Evolutionary conservation across 345 rosid genomes (phyloP), one percentile per base, ranked within the genome.

Genomic region (Rhodamnia argentea): DNA sequence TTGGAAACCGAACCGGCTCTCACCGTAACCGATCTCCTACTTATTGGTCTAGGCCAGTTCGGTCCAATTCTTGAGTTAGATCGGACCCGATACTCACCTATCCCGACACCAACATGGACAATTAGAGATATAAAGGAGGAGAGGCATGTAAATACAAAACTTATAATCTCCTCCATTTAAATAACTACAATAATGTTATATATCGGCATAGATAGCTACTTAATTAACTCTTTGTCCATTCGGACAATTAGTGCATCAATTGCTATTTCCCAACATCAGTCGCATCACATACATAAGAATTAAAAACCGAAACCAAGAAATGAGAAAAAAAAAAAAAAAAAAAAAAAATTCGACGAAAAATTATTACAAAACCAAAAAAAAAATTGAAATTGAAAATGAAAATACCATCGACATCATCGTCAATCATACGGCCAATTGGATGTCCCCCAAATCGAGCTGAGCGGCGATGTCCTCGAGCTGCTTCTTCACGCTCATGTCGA

Each of bases 401-500:
- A 70, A 70, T 37, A 37, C 81, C 12, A 37, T 37, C 47, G 47
- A 24, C 78, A 12, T 22, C 78, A 3, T 5, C 24, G 78, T 10
- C 81, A 6, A 4, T 70, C 26, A 37, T 70, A 87, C 85, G 85
- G 93, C 89, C 32, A 95, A 92, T 85, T 93, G 91, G 90, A 97
- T 91, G 78, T 96, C 98, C 52, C 94, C 93, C 89, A 95, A 90
- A 42, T 96, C 98, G 81, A 96, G 93, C 92, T 96, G 95, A 3
- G 92, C 88, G 53, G 98, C 93, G 62, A 97, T 95, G 87, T 97
- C 98, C 74, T 95, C 97, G 88, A 97, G 91, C 92, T 97, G 99
- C 87, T 93, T 97, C 97, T 94, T 96, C 44, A 95, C 98, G 84
- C 99, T 97, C 99, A 96, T 91, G 83, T 97, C 99, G 87, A 97